Evolutionary conservation across 805 yeast species (phyloP), one percentile per base, ranked within the genome.

Genomic region (Starmerella bombi): DNA sequence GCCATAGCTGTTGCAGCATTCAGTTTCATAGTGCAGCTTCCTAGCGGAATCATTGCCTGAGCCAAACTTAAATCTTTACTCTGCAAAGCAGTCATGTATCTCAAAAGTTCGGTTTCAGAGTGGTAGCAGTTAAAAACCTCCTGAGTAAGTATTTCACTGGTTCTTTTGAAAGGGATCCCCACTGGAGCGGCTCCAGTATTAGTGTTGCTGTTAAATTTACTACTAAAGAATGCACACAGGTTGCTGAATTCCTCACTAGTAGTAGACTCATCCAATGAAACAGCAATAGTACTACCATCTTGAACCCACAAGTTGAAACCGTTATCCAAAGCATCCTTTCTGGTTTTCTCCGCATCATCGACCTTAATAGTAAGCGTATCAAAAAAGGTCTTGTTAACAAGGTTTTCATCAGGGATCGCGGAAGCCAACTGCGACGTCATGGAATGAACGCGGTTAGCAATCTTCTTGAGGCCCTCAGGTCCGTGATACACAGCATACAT

Each of bases 401-500:
- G 52, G 33, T 65, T 56, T 12, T 61, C 54, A 12, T 56, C 55
- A 12, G 54, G 43, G 37, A 88, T 72, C 20, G 67, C 66, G 3
- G 65, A 52, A 6, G 94, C 94, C 42, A 91, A 69, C 15, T 81
- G 53, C 1, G 78, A 63, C 8, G 97, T 80, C 55, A 72, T 66
- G 1, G 84, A 82, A 59, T 77, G 72, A 17, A 85, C 76, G 54
- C 93, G 72, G 35, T 63, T 58, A 4, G 97, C 88, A 50, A 91
- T 91, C 40, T 72, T 67, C 54, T 67, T 71, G 53, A 91, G 68
- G 10, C 96, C 95, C 50, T 76, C 68, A 12, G 93, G 86, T 29
- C 98, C 98, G 57, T 91, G 98, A 63, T 86, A 91, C 23, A 91
- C 94, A 4, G 86, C 95, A 59, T 88, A 91, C 73, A 80, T 84